Conservation (phyloP, 495 filamentous ascomycete species). For the Saxophila tyrrhenica region DNA sequence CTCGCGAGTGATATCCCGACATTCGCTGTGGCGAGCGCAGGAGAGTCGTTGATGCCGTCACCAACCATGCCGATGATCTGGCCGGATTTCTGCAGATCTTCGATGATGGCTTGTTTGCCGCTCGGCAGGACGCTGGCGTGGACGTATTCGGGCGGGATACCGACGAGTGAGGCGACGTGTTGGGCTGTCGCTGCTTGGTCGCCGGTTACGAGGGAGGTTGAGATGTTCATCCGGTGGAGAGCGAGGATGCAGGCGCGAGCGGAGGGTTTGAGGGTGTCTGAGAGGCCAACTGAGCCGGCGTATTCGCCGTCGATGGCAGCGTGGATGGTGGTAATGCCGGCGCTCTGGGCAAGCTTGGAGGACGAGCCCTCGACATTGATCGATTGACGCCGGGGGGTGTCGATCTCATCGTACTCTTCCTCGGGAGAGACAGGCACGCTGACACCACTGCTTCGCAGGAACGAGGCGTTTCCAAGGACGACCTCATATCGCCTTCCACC, state of each 20-base stretch:
- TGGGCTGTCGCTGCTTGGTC: slow-evolving; percentile 74
- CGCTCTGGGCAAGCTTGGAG: slow-evolving; percentile 11
- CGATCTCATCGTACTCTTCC: slow-evolving; percentile 16
- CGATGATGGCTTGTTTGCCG: slow-evolving; percentile 78
- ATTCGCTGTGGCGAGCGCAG: slow-evolving; percentile 82
- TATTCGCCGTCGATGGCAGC: slow-evolving; percentile 74
- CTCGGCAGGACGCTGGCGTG: slow-evolving; percentile 75
- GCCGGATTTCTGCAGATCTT: slow-evolving; percentile 57
- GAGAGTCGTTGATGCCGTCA: slow-evolving; percentile 98
- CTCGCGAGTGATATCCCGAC: slow-evolving; percentile 86
- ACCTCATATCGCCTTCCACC: slow-evolving; percentile 63
- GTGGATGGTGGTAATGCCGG: slow-evolving; percentile 81
- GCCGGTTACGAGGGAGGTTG: slow-evolving; percentile 84
- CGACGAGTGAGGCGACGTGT: slow-evolving; percentile 70
- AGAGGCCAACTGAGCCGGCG: slow-evolving; percentile 68
- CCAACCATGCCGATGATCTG: slow-evolving; percentile 91
- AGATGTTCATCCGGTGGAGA: slow-evolving; percentile 70
- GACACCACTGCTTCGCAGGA: slow-evolving; percentile 58
- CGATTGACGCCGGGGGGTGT: slow-evolving; percentile 32
- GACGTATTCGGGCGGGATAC: slow-evolving; percentile 63
- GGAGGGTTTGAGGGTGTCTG: slow-evolving; percentile 80
- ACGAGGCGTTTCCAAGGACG: slow-evolving; percentile 69
- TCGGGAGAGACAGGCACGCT: slow-evolving; percentile 51
- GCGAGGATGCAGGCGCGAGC: slow-evolving; percentile 77
- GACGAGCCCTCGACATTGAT: slow-evolving; percentile 27